phyloP scores from a whole-genome alignment of 1,139 yeast species.

The Taphrina flavorubra region DNA sequence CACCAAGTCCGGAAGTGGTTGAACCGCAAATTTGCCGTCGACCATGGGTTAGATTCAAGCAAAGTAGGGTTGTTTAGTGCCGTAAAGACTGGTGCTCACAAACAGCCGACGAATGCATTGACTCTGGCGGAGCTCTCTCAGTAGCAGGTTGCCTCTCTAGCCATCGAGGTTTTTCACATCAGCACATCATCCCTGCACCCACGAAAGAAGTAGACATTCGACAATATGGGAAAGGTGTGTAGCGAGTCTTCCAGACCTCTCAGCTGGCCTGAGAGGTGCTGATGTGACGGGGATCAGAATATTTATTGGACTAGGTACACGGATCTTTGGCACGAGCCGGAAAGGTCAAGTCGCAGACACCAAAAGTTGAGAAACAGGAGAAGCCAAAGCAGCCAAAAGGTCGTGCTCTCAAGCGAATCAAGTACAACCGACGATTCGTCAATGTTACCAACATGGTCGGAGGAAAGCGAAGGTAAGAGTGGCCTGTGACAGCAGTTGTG shows the following conservation, averaged over 20 bases:
- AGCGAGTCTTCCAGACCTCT: slow-evolving; percentile 35
- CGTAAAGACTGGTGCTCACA: slow-evolving; percentile 3
- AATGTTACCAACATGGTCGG: slow-evolving; percentile 90
- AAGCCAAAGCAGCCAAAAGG: slow-evolving; percentile 77
- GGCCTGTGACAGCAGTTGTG: too few relatives aligned
- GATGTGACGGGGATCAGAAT: slow-evolving; percentile 32
- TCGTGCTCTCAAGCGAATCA: slow-evolving; percentile 97
- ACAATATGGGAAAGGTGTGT: slow-evolving; percentile 37
- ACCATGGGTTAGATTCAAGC: background rate
- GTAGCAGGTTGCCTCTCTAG: background rate
- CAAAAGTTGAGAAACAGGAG: slow-evolving; percentile 87
- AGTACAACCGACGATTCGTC: slow-evolving; percentile 99
- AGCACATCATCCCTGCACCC: background rate
- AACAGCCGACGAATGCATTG: background rate
- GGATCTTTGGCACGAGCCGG: slow-evolving; percentile 99
- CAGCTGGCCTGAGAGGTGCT: slow-evolving; percentile 19
- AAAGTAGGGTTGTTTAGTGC: background rate
- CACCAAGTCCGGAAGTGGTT: too few relatives aligned
- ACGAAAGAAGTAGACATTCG: slow-evolving; percentile 21
- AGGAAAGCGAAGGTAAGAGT: slow-evolving; percentile 84
- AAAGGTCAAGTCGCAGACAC: slow-evolving; percentile 99
- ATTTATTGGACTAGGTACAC: slow-evolving; percentile 70
- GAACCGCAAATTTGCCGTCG: too few relatives aligned
- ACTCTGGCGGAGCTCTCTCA: slow-evolving; percentile 2
- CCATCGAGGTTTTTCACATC: slow-evolving; percentile 1